Conservation (phyloP, 495 filamentous ascomycete species). For the Hyaloscypha bicolor region DNA sequence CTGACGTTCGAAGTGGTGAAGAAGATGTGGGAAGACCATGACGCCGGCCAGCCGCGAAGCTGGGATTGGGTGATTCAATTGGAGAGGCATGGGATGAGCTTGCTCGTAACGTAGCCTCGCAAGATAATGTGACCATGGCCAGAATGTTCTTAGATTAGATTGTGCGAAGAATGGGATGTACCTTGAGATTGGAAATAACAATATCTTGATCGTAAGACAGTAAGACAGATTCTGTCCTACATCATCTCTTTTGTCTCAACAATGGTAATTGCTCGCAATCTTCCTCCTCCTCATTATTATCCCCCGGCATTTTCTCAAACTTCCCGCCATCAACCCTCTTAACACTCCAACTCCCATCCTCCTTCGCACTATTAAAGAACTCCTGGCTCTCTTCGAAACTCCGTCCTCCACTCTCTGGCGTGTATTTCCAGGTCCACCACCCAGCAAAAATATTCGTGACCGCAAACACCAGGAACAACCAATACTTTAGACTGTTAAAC, state of each 20-base stretch:
- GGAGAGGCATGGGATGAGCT: slow-evolving; percentile 12
- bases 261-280: slow-evolving; percentile 31
- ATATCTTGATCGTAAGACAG: too few species aligned
- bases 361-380: slow-evolving; percentile 53
- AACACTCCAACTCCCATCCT: slow-evolving; percentile 50
- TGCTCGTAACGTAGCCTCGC: slow-evolving; percentile 22
- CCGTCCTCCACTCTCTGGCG: slow-evolving; percentile 54
- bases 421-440: slow-evolving; percentile 51
- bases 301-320: slow-evolving; percentile 46
- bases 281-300: slow-evolving; percentile 18
- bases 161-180: background rate
- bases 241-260: slow-evolving; percentile 14
- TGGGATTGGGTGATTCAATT: slow-evolving; percentile 29
- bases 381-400: slow-evolving; percentile 59
- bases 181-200: background rate
- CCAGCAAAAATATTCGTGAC: slow-evolving; percentile 55
- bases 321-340: slow-evolving; percentile 48
- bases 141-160: background rate
- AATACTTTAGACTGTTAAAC: slow-evolving; percentile 58
- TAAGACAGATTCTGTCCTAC: too few species aligned
- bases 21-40: slow-evolving; percentile 25
- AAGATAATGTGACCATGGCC: background rate
- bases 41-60: slow-evolving; percentile 9
- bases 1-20: too few species aligned
- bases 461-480: slow-evolving; percentile 56